These are phyloP conservation scores for Clarkia xantiana DNA, from an alignment of 345 rosid species.

Conservation along the genomic window DNA sequence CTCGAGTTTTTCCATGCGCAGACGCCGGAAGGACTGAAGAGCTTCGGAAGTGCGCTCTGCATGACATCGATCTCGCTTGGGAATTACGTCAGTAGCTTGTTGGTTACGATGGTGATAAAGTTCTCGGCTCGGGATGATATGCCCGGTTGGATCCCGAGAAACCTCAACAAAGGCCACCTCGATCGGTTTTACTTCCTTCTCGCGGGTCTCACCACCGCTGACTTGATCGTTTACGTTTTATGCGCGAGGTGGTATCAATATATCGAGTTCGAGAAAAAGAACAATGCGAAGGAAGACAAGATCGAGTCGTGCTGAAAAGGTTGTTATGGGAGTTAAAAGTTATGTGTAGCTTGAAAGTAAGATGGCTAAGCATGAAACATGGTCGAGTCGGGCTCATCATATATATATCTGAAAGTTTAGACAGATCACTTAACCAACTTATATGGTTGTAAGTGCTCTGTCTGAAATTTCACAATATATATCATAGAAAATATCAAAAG, in stretches of 20 bases:
- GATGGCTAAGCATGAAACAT: too few species aligned
- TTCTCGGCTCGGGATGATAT: slow-evolving; percentile 45
- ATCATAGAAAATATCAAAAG: too few species aligned
- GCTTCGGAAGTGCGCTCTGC: slow-evolving; percentile 96
- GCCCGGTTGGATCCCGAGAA: slow-evolving; percentile 94
- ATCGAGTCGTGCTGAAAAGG: too few species aligned
- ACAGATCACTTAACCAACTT: too few species aligned
- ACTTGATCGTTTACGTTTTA: slow-evolving; percentile 42
- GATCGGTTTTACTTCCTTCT: slow-evolving; percentile 85
- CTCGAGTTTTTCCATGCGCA: slow-evolving; percentile 89
- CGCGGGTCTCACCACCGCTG: slow-evolving; percentile 60
- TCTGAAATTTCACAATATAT: too few species aligned
- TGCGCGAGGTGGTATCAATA: slow-evolving; percentile 70
- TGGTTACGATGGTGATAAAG: slow-evolving; percentile 68
- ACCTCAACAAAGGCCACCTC: slow-evolving; percentile 77
- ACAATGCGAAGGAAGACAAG: too few species aligned
- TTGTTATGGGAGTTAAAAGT: too few species aligned
- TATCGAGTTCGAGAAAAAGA: too few species aligned
- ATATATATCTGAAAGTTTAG: too few species aligned
- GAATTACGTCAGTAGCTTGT: slow-evolving; percentile 80
- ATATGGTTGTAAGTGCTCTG: too few species aligned
- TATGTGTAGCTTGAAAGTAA: too few species aligned
- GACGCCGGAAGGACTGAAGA: slow-evolving; percentile 79
- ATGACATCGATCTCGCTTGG: slow-evolving; percentile 95
- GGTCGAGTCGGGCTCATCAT: too few species aligned